A percentile compares a stretch with the other conserved stretches of the same genome.
Evolutionary conservation across 495 filamentous ascomycete genomes (phyloP).

Genomic region (Xeromyces bisporus): DNA sequence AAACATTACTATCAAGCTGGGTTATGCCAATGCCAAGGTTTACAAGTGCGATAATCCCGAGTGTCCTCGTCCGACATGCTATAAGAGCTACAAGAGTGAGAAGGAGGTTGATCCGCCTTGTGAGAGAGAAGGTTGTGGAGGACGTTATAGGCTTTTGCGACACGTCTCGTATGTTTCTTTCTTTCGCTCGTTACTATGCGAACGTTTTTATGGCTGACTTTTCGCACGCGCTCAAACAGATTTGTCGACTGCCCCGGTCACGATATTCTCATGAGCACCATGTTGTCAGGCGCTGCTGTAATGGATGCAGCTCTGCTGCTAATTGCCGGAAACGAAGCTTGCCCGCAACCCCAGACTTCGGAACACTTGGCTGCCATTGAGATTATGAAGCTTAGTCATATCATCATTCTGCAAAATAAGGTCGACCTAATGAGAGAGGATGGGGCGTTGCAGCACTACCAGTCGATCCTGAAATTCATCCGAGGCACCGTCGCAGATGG

Average conservation of each 20-base stretch:
- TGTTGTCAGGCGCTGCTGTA: conserved; percentile 97
- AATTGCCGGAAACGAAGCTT: conserved; percentile 97
- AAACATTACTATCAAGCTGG: conserved; percentile 99
- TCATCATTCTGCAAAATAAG: conserved; percentile 98
- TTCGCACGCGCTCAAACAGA: conserved; percentile 20
- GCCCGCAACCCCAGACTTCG: conserved; percentile 96
- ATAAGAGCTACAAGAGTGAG: conserved; percentile 92
- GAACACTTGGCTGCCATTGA: conserved; percentile 98
- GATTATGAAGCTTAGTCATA: conserved; percentile 97
- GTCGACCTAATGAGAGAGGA: conserved; percentile 95
- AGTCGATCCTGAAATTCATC: conserved; percentile 94
- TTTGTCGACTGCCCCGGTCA: conserved; percentile 99
- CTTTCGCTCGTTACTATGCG: no score
- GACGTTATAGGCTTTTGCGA: conserved; percentile 67
- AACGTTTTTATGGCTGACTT: no score
- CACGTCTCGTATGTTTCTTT: conserved; percentile 87
- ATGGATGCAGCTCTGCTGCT: conserved; percentile 96
- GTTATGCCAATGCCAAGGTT: conserved; percentile 98
- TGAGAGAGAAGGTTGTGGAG: conserved; percentile 78
- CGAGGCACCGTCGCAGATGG: conserved; percentile 91
- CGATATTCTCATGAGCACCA: conserved; percentile 99
- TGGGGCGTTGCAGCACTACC: conserved; percentile 75
- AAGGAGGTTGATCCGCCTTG: conserved; percentile 94
- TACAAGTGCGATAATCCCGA: conserved; percentile 91
- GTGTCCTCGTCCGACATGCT: conserved; percentile 89